Conservation (phyloP, 768 basidiomycete species). For the Lanmaoa pseudosensibilis region DNA sequence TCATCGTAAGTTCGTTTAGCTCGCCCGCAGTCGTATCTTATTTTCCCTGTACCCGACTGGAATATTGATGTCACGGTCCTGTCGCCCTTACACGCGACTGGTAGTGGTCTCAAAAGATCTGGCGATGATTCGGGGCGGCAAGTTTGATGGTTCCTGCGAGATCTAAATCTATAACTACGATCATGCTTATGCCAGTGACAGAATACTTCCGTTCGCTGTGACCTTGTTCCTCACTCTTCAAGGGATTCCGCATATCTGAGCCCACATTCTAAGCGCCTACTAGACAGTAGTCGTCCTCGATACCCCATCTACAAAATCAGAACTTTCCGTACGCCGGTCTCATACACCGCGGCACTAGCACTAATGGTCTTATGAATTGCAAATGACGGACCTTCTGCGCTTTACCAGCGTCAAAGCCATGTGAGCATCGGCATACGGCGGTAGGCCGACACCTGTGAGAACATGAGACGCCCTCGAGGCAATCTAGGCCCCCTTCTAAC, state of each 20-base stretch:
- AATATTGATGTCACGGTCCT: neutral
- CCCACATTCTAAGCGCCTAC: neutral
- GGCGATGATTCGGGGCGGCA: neutral
- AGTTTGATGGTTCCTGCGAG: neutral
- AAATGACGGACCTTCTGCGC: neutral
- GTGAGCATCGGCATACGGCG: neutral
- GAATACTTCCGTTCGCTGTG: no score
- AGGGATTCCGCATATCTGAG: neutral
- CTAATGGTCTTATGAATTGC: neutral
- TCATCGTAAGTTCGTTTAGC: neutral
- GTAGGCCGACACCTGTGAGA: neutral
- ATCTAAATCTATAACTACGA: neutral
- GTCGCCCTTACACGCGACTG: neutral
- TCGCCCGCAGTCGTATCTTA: neutral
- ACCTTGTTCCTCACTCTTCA: no score
- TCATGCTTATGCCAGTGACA: no score
- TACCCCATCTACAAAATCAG: neutral
- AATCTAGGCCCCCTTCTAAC: neutral
- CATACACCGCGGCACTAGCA: no score
- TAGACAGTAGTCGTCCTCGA: neutral
- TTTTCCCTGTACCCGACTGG: neutral
- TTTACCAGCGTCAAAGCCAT: neutral
- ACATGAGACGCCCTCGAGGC: constrained; percentile 7
- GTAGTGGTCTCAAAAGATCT: neutral
- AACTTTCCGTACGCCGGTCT: no score